Percentiles rank a stretch among this genome's conserved stretches.
Evolutionary conservation across 257 asterid species (phyloP).

Genomic region (Nicotiana obtusifolia): DNA sequence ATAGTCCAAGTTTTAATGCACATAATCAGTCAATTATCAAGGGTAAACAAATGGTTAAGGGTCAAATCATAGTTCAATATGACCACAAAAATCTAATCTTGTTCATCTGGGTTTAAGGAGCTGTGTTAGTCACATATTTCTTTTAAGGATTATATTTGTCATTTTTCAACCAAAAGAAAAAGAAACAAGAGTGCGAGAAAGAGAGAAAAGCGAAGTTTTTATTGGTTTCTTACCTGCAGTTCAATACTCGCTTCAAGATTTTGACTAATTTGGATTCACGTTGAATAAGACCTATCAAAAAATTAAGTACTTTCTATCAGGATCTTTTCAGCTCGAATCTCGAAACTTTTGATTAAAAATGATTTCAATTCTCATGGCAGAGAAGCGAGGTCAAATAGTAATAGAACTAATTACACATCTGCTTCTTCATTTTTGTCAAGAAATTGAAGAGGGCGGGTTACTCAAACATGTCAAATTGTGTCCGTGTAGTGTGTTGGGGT

Average conservation of each 20-base stretch:
- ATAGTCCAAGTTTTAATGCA: neutral
- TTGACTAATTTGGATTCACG: too few species aligned
- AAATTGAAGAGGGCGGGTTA: neutral
- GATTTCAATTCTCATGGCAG: too few species aligned
- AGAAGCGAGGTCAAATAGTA: neutral
- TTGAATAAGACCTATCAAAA: too few species aligned
- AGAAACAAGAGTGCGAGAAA: neutral
- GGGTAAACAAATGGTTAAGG: neutral
- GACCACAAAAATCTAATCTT: conserved; percentile 1
- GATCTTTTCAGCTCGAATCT: too few species aligned
- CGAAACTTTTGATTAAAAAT: too few species aligned
- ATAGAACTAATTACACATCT: neutral
- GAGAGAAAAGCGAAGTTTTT: too few species aligned
- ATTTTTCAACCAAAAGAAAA: neutral
- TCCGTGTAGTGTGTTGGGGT: neutral
- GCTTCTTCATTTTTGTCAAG: neutral
- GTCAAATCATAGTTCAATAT: neutral
- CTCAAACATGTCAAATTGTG: neutral
- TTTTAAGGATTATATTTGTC: neutral
- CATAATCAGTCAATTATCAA: neutral
- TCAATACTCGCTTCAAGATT: too few species aligned
- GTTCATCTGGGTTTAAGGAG: neutral
- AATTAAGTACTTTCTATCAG: too few species aligned
- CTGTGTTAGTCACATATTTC: neutral
- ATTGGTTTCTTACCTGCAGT: too few species aligned